These are phyloP conservation scores for Penicillium cosmopolitanum DNA, from an alignment of 495 filamentous ascomycete genomes.

Conservation along the genomic window DNA sequence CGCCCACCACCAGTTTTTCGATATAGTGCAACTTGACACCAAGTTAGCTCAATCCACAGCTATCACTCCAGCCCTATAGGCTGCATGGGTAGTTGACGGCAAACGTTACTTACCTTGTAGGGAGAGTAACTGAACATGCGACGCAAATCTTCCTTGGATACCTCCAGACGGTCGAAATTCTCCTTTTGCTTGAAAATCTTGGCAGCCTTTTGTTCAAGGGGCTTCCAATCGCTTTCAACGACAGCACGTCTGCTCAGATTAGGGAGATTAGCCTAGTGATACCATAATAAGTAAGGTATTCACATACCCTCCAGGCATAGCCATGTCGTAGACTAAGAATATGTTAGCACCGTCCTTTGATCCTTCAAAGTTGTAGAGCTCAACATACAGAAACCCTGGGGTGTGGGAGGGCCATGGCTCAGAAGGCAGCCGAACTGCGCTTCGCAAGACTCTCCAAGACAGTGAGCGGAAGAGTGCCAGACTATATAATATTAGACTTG, in stretches of 20 bases:
- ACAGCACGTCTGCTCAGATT: slow-evolving; percentile 59
- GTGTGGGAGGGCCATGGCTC: slow-evolving; percentile 89
- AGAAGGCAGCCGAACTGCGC: slow-evolving; percentile 74
- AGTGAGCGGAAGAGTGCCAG: slow-evolving; percentile 92
- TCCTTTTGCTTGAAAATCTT: slow-evolving; percentile 95
- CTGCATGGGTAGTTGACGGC: no score
- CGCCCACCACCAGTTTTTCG: slow-evolving; percentile 88
- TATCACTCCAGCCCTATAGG: no score
- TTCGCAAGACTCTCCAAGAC: slow-evolving; percentile 91
- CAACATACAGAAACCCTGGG: slow-evolving; percentile 75
- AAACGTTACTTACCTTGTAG: no score
- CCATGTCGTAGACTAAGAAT: slow-evolving; percentile 81
- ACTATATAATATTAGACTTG: no score
- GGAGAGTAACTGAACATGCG: slow-evolving; percentile 86
- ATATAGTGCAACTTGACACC: slow-evolving; percentile 86
- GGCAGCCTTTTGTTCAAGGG: slow-evolving; percentile 72
- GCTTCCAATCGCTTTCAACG: slow-evolving; percentile 72
- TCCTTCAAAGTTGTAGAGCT: no score
- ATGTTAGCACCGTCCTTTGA: no score
- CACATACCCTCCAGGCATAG: slow-evolving; percentile 66
- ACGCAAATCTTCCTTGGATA: slow-evolving; percentile 85
- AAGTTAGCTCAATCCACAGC: no score
- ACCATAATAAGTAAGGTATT: neutral
- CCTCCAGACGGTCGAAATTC: slow-evolving; percentile 84
- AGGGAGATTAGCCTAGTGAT: neutral